Evolutionary conservation across 176 grass and related monocot genomes (phyloP), one percentile per base, ranked within the genome.

Genomic region (Secale cereale): DNA sequence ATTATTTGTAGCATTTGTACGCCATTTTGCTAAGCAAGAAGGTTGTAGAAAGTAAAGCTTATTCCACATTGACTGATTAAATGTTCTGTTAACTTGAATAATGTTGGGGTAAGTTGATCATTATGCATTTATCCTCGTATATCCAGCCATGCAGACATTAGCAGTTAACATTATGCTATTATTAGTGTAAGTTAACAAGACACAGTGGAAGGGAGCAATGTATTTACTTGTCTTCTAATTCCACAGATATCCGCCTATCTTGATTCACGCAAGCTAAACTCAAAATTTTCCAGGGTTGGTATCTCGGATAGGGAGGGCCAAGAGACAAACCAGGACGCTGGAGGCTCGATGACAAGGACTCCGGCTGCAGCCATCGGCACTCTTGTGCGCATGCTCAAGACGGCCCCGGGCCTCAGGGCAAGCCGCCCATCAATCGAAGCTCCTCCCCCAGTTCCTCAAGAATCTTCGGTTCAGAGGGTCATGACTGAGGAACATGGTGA

Each of bases 361-460:
- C 56, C 89, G 17, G 87, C 80, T 89, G 95, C 93, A 76, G 76
- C 85, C 65, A 86, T 98, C 23, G 91, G 91, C 78, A 81, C 69
- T 79, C 87, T 98, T 31, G 36, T 95, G 36, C 87, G 30, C 76
- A 89, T 93, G 85, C 87, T 98, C 26, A 87, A 92, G 85, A 78
- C 63, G n/a, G 91, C 95, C 2, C 70, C 87, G 10, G 65, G 89
- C 54, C 88, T 98, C 60, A 87, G 84, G 68, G 82, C 87, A 81
- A 78, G 80, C 28, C 61, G 65, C 0, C 79, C 66, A 23, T 31
- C 81, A 5, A 83, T 61, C 41, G 25, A 77, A 57, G 65, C 41
- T 68, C 10, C 52, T 62, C 13, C 52, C 26, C 35, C n/a, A 39
- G 41, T 74, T 79, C 82, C 78, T 88, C 90, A 71, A 30, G 85